Base-by-base conservation (phyloP, 2,329 filamentous ascomycete species). In the Emergomyces orientalis region DNA sequence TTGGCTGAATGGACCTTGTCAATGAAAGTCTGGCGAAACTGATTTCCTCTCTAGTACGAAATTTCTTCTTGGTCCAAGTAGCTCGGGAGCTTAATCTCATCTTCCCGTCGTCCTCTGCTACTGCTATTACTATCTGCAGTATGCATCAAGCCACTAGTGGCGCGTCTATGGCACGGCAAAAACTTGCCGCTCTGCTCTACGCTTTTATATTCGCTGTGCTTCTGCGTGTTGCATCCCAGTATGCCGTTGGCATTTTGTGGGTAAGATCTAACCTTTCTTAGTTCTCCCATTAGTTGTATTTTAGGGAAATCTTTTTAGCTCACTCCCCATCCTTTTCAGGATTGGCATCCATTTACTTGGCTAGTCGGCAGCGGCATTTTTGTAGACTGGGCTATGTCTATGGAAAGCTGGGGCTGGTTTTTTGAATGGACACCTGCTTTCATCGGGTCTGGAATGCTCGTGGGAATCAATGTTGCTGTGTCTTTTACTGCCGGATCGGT, bases 361-460 rank as follows among this genome's bases (percentile, higher is more conserved):
- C 60, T 56, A 14, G 34, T 56, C 30, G 19, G 58, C 22, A 55
- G 60, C 71, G 71, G 69, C 66, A 71, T 63, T 37, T 37, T 62
- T 3, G 56, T 60, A 19, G 51, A 51, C 3, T 51, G 41, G 41
- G 54, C 59, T 25, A 61, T 60, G 34, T 49, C 56, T 13, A 62
- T 64, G 69, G 83, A 86, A 72, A 84, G 81, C 72, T 86, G 84
- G 84, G 82, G 82, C 14, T 86, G 84, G 84, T 77, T 81, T 65
- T 76, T 85, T 55, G 83, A 85, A 66, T 80, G 79, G 67, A 86
- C 83, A 0, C 83, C 84, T 0, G 84, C 84, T 43, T 86, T 86
- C 72, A 83, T 86, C 65, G 84, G 84, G 6, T 80, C 78, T 51
- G 82, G 82, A 52, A 83, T 85, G 73, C 78, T 85, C 51, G 82